A percentile compares a stretch with the other conserved stretches of the same genome.
phyloP scores from a whole-genome alignment of 75 land plant genomes.

The Selaginella moellendorffii region DNA sequence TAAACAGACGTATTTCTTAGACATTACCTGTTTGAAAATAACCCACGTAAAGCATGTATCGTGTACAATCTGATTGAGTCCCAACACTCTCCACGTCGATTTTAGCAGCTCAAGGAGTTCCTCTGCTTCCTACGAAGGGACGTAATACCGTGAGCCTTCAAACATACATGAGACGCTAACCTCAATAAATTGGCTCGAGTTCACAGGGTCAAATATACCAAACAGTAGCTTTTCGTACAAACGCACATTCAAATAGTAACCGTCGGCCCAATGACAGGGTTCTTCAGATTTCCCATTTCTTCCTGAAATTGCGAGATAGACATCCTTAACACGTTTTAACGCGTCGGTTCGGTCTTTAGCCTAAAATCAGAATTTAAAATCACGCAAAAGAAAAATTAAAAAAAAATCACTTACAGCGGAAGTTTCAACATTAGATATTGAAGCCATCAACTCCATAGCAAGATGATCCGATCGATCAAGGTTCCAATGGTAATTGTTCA shows the following conservation, averaged over 20 bases:
- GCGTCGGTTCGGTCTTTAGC: constrained; percentile 37
- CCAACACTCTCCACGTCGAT: constrained; percentile 88
- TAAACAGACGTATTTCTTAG: neutral
- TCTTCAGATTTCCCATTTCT: constrained; percentile 75
- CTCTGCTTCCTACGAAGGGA: constrained; percentile 60
- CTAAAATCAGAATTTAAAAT: neutral
- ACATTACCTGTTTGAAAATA: constrained; percentile 77
- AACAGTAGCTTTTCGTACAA: constrained; percentile 75
- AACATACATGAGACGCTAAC: constrained; percentile 14
- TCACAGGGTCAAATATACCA: constrained; percentile 85
- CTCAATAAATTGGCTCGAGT: constrained; percentile 91
- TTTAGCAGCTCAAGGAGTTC: constrained; percentile 86
- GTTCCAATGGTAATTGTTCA: constrained; percentile 64
- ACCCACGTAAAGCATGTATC: constrained; percentile 92
- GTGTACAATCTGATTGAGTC: constrained; percentile 90
- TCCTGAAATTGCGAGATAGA: constrained; percentile 71
- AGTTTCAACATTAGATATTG: constrained; percentile 73
- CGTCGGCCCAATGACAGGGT: constrained; percentile 99
- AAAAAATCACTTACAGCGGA: constrained; percentile 80
- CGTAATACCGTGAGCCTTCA: neutral
- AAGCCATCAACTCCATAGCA: constrained; percentile 46
- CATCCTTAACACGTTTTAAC: constrained; percentile 54
- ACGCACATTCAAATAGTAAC: constrained; percentile 81
- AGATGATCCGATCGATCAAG: constrained; percentile 54
- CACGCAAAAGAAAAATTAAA: too few relatives aligned